phyloP scores from a whole-genome alignment of 176 grass and related monocot species.

The Typha latifolia region DNA sequence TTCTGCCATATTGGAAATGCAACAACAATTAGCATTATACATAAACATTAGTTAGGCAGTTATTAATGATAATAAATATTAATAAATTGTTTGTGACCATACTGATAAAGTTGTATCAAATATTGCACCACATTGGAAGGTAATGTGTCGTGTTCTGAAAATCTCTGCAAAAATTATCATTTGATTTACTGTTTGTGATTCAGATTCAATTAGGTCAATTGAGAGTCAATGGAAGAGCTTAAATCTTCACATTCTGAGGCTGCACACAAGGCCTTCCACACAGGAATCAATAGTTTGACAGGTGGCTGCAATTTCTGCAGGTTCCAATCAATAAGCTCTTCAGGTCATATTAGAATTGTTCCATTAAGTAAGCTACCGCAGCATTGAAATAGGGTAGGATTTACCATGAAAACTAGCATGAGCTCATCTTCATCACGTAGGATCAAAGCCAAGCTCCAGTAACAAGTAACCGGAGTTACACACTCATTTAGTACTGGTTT shows the following conservation, averaged over 20 bases:
- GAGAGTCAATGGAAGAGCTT: constrained; percentile 2
- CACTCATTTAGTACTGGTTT: constrained; percentile 47
- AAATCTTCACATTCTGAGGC: constrained; percentile 18
- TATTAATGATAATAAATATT: too few species aligned
- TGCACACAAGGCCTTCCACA: constrained; percentile 49
- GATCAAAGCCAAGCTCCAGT: constrained; percentile 64
- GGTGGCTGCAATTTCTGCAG: constrained; percentile 50
- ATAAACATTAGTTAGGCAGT: too few species aligned
- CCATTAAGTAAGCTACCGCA: neutral
- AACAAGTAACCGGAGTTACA: constrained; percentile 57
- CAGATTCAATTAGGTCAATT: neutral
- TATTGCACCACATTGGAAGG: too few species aligned
- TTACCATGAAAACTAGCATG: constrained; percentile 50
- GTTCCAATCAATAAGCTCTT: constrained; percentile 5
- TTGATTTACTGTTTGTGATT: too few species aligned
- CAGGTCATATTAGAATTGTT: neutral
- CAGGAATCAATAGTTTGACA: constrained; percentile 48
- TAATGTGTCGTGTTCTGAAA: too few species aligned
- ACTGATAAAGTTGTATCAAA: too few species aligned
- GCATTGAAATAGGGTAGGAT: neutral
- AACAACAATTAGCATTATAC: too few species aligned
- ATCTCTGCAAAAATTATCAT: too few species aligned
- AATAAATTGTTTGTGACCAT: too few species aligned
- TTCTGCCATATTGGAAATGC: too few species aligned
- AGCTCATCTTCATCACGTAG: constrained; percentile 38